phyloP scores from a whole-genome alignment of 1,139 yeast genomes.

The Yamadazyma dushanensis region DNA sequence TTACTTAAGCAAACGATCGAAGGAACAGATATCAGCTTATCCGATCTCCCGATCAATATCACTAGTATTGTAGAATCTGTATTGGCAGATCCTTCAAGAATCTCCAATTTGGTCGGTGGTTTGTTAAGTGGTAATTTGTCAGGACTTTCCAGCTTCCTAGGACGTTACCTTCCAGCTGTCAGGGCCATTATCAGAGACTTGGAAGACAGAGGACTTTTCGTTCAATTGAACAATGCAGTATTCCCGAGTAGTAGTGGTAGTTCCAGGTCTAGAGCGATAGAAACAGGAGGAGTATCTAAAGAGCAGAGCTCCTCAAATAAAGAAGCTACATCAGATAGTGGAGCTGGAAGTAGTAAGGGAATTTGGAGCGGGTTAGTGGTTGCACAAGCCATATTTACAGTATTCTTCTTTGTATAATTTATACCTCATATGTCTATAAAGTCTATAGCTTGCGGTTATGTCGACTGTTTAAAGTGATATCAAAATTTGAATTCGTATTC shows the following conservation, averaged over 20 bases:
- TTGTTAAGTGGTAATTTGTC: conserved; percentile 23
- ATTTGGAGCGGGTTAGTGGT: conserved; percentile 11
- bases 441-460: too few relatives aligned
- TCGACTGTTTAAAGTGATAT: background rate
- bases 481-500: conserved; percentile 2
- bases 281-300: conserved; percentile 6
- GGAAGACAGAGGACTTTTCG: conserved; percentile 41
- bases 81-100: conserved; percentile 26
- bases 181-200: conserved; percentile 31
- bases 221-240: conserved; percentile 36
- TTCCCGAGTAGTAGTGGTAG: conserved; percentile 28
- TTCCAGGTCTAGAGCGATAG: conserved; percentile 9
- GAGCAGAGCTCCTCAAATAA: too few relatives aligned
- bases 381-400: conserved; percentile 13
- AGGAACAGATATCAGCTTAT: conserved; percentile 24
- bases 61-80: conserved; percentile 24
- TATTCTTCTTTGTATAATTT: conserved; percentile 7
- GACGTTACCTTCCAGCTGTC: conserved; percentile 34
- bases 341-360: background rate
- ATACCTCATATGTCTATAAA: too few relatives aligned
- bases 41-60: conserved; percentile 23
- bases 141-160: conserved; percentile 14
- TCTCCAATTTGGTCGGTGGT: conserved; percentile 24
- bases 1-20: conserved; percentile 26
- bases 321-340: conserved; percentile 11